Conservation (phyloP, 495 filamentous ascomycete genomes). For the Ramalina intermedia region DNA sequence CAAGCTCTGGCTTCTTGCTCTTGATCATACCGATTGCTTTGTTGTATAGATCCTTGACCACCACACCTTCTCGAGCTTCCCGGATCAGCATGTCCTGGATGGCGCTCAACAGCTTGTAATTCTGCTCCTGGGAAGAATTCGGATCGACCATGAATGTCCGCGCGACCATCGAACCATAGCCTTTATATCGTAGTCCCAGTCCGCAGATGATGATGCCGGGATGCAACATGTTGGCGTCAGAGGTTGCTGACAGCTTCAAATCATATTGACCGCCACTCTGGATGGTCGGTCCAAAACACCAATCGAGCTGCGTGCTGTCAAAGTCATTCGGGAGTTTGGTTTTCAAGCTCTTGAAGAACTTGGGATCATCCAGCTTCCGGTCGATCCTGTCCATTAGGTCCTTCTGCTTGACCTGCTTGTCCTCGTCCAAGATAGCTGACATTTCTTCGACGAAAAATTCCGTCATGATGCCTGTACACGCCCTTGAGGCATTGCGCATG, state of each 20-base stretch:
- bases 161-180: conserved; percentile 78
- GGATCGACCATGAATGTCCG: conserved; percentile 94
- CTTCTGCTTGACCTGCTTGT: conserved; percentile 90
- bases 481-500: conserved; percentile 84
- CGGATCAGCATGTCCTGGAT: conserved; percentile 80
- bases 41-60: conserved; percentile 78
- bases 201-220: conserved; percentile 83
- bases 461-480: conserved; percentile 80
- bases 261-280: conserved; percentile 95
- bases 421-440: conserved; percentile 84
- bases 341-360: conserved; percentile 77
- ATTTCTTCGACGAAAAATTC: conserved; percentile 96
- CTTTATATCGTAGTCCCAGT: conserved; percentile 86
- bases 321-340: conserved; percentile 74
- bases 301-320: conserved; percentile 84
- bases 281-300: conserved; percentile 79
- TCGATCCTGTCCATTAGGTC: conserved; percentile 71
- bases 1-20: conserved; percentile 83
- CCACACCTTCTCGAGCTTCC: conserved; percentile 74
- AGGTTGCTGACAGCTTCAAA: conserved; percentile 56
- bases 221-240: conserved; percentile 76
- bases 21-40: conserved; percentile 69
- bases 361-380: conserved; percentile 76
- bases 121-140: conserved; percentile 83
- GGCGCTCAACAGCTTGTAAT: conserved; percentile 81